These are phyloP conservation scores for Marasmius fiardii DNA, from an alignment of 1,284 basidiomycete species.

Conservation along the genomic window DNA sequence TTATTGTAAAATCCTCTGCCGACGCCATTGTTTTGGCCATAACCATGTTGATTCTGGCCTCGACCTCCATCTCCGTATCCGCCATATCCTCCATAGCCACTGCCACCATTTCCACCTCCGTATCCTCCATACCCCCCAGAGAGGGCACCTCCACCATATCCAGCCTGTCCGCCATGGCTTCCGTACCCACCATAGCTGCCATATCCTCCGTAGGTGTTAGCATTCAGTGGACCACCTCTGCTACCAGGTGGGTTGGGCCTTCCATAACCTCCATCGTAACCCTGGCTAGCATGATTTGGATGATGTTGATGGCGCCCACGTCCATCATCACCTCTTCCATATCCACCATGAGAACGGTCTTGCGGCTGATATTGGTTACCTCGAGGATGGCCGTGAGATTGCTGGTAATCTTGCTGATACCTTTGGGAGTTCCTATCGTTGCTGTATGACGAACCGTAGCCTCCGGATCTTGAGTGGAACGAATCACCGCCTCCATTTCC, in stretches of 20 bases:
- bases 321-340: constrained; percentile 21
- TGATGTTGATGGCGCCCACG: constrained; percentile 7
- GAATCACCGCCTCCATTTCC: constrained; percentile 25
- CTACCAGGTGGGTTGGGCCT: constrained; percentile 20
- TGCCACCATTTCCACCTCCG: constrained; percentile 15
- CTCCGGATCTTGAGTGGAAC: constrained; percentile 32
- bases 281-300: constrained; percentile 14
- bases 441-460: constrained; percentile 25
- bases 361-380: constrained; percentile 5
- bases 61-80: constrained; percentile 29
- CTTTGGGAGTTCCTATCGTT: constrained; percentile 12
- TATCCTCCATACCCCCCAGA: constrained; percentile 14
- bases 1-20: constrained; percentile 20
- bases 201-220: constrained; percentile 16
- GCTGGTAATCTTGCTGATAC: not conserved
- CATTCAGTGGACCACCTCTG: constrained; percentile 14
- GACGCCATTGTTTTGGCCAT: constrained; percentile 18
- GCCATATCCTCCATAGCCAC: constrained; percentile 28
- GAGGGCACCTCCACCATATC: constrained; percentile 16
- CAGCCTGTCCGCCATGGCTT: constrained; percentile 9
- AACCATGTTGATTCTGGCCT: constrained; percentile 1
- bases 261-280: constrained; percentile 26
- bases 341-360: constrained; percentile 9
- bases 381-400: not conserved
- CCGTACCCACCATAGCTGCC: constrained; percentile 18